Percentiles rank a stretch among this genome's conserved stretches.
Evolutionary conservation across 2,329 filamentous ascomycete genomes (phyloP).

Genomic region (Claviceps spartinae): DNA sequence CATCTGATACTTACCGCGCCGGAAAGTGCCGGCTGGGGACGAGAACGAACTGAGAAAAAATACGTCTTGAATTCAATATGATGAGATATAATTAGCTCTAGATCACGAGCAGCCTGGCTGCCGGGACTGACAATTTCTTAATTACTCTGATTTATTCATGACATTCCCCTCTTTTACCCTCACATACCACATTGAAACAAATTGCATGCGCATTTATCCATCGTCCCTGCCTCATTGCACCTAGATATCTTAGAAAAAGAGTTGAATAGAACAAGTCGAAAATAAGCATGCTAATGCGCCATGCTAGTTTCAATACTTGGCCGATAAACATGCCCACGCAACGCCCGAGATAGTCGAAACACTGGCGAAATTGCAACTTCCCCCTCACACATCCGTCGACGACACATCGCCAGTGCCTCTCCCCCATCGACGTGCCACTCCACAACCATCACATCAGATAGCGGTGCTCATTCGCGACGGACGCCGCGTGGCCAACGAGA

Average conservation of each 20-base stretch:
- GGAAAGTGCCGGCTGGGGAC: not conserved
- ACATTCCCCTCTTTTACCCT: constrained; percentile 5
- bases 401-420: constrained; percentile 39
- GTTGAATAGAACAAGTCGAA: not conserved
- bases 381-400: constrained; percentile 36
- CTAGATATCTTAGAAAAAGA: not conserved
- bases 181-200: not conserved
- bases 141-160: constrained; percentile 11
- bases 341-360: constrained; percentile 53
- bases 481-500: constrained; percentile 40
- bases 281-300: constrained; percentile 10
- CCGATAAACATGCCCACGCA: constrained; percentile 54
- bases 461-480: constrained; percentile 52
- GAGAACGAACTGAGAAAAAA: not conserved
- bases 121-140: constrained; percentile 45
- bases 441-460: constrained; percentile 36
- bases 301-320: constrained; percentile 47
- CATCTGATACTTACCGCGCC: not conserved
- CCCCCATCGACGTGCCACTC: constrained; percentile 33
- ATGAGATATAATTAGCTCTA: constrained; percentile 58
- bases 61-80: constrained; percentile 17
- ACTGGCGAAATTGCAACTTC: constrained; percentile 52
- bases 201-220: not conserved
- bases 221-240: not conserved
- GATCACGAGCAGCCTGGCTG: constrained; percentile 53